A percentile compares a stretch with the other conserved stretches of the same genome.
Conservation (phyloP, 805 yeast species). For the Metschnikowia hibisci region DNA sequence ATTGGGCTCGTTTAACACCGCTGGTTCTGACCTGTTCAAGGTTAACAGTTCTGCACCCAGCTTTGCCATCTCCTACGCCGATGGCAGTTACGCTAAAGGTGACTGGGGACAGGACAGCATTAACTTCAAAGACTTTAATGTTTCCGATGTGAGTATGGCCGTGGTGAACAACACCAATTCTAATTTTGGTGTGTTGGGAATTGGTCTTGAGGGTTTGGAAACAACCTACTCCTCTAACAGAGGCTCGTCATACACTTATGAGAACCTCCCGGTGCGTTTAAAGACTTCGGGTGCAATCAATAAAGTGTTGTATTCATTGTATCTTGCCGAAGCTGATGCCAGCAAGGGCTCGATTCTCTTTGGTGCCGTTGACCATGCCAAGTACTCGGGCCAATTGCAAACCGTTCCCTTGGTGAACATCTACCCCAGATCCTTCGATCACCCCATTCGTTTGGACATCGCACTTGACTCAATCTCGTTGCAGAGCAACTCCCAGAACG, state of each 20-base stretch:
- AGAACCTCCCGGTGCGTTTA: constrained; percentile 64
- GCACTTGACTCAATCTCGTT: constrained; percentile 39
- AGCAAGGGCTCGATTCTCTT: constrained; percentile 34
- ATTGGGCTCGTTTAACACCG: constrained; percentile 48
- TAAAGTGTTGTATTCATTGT: constrained; percentile 59
- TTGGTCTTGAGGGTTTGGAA: constrained; percentile 69
- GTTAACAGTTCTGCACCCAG: constrained; percentile 37
- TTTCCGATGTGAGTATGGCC: constrained; percentile 62
- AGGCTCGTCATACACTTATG: constrained; percentile 38
- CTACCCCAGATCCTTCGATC: constrained; percentile 7
- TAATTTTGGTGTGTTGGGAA: constrained; percentile 66
- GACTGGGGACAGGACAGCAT: constrained; percentile 62
- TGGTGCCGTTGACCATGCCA: constrained; percentile 44
- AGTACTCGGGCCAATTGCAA: constrained; percentile 25
- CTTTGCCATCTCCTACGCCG: constrained; percentile 47
- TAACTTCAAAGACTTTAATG: constrained; percentile 43
- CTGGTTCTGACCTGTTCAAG: constrained; percentile 35
- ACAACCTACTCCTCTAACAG: constrained; percentile 39
- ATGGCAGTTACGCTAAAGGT: constrained; percentile 46
- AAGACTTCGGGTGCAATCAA: constrained; percentile 54
- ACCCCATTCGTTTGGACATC: constrained; percentile 47
- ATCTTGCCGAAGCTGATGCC: constrained; percentile 41
- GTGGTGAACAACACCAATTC: constrained; percentile 66
- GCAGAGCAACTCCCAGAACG: constrained; percentile 13
- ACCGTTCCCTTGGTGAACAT: constrained; percentile 45